phyloP scores from a whole-genome alignment of 768 basidiomycete genomes.

The Cantharellus anzutake region DNA sequence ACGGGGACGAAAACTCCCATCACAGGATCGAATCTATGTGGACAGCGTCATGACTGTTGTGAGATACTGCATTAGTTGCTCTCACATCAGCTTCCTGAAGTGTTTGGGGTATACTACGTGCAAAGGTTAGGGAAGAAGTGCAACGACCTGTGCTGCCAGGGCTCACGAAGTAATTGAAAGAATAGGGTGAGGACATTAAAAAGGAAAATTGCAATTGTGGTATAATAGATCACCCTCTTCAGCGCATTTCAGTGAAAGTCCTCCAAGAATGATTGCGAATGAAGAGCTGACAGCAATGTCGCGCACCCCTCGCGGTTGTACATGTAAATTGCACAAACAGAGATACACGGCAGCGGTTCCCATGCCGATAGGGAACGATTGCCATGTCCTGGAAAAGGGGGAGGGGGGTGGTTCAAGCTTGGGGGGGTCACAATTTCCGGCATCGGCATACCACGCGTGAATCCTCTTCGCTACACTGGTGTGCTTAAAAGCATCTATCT shows the following conservation, averaged over 20 bases:
- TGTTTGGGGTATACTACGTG: not conserved
- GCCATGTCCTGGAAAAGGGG: not conserved
- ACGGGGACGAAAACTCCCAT: not conserved
- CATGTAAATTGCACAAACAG: too few species aligned
- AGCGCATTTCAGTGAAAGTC: not conserved
- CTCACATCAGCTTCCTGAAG: not conserved
- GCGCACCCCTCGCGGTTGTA: not conserved
- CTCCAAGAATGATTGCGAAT: not conserved
- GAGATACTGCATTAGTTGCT: too few species aligned
- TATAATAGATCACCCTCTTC: not conserved
- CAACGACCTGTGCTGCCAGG: not conserved
- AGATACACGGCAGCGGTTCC: not conserved
- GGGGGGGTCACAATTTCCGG: too few species aligned
- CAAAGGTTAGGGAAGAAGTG: not conserved
- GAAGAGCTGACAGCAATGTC: not conserved
- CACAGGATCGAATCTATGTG: not conserved
- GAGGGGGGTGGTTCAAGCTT: too few species aligned
- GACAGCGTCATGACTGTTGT: too few species aligned
- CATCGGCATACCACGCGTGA: not conserved
- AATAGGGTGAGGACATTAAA: not conserved
- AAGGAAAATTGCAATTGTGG: not conserved
- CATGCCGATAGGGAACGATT: conserved; percentile 1
- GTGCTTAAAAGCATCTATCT: not conserved
- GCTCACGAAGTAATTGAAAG: not conserved
- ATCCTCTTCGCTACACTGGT: not conserved